A percentile compares a stretch with the other conserved stretches of the same genome.
Evolutionary conservation across 2,329 filamentous ascomycete species (phyloP).

Genomic region (Hypoxylon sp.): DNA sequence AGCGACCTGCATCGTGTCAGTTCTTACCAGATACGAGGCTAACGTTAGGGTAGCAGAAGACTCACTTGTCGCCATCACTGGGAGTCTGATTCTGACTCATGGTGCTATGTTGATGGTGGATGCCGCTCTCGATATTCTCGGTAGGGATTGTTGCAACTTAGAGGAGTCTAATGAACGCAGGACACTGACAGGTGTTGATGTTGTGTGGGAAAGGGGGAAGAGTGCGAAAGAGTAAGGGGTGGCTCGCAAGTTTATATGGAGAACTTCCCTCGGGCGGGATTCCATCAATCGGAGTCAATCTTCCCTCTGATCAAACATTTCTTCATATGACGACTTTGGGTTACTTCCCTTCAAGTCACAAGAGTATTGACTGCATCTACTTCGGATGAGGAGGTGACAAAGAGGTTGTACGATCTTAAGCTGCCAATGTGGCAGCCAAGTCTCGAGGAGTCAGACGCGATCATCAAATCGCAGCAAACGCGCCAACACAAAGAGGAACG

Average conservation of each 20-base stretch:
- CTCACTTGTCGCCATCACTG: conserved; percentile 18
- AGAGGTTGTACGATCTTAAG: conserved; percentile 9
- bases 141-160: not conserved
- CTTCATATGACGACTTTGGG: not conserved
- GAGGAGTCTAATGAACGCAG: not conserved
- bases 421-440: conserved; percentile 1
- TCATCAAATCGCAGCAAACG: conserved; percentile 3
- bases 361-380: not conserved
- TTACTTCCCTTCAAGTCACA: conserved; percentile 15
- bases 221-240: not conserved
- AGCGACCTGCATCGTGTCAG: conserved; percentile 16
- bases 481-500: not conserved
- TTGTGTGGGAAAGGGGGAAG: conserved; percentile 3
- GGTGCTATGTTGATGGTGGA: not conserved
- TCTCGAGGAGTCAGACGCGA: not conserved
- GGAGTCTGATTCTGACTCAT: conserved; percentile 6
- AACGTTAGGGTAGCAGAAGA: not conserved
- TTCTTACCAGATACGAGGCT: not conserved
- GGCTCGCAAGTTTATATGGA: conserved; percentile 10
- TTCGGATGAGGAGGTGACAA: conserved; percentile 20
- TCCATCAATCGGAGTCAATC: not conserved
- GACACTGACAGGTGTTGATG: conserved; percentile 1
- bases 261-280: not conserved
- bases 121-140: not conserved
- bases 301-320: conserved; percentile 5